Percentiles rank a stretch among this genome's conserved stretches.
phyloP scores from a whole-genome alignment of 164 flowering plant genomes.

The Nymphaea colorata region DNA sequence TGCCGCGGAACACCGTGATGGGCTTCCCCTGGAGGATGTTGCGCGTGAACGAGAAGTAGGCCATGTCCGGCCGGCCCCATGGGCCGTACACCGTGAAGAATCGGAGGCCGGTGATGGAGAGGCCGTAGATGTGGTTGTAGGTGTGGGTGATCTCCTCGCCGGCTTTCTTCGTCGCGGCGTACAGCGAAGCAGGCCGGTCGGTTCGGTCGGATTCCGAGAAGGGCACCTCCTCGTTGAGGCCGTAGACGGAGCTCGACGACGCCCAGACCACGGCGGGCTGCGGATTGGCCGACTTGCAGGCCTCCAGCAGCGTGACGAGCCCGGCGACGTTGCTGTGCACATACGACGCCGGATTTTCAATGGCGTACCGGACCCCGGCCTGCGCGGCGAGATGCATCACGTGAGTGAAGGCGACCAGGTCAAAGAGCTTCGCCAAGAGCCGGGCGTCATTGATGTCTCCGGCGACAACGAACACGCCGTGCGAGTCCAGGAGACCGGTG shows the following conservation, averaged over 20 bases:
- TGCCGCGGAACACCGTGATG: constrained; percentile 12
- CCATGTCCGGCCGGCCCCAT: constrained; percentile 18
- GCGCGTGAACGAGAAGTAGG: constrained; percentile 14
- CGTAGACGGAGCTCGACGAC: constrained; percentile 16
- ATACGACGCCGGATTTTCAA: constrained; percentile 13
- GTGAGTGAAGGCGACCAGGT: constrained; percentile 15
- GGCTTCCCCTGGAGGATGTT: constrained; percentile 15
- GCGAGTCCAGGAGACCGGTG: constrained; percentile 2
- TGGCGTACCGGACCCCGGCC: constrained; percentile 17
- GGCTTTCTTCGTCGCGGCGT: constrained; percentile 16
- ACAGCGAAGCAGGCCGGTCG: constrained; percentile 11
- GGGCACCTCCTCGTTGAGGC: constrained; percentile 14
- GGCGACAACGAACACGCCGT: constrained; percentile 13
- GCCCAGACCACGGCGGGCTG: constrained; percentile 18
- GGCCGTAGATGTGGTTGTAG: constrained; percentile 17
- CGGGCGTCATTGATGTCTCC: constrained; percentile 15
- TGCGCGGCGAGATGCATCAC: constrained; percentile 18
- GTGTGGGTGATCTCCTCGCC: constrained; percentile 18
- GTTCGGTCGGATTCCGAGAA: constrained; percentile 15
- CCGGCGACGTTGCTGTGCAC: constrained; percentile 17
- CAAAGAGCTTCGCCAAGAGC: constrained; percentile 12
- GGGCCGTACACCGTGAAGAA: constrained; percentile 18
- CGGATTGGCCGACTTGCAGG: constrained; percentile 12
- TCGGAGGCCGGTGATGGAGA: constrained; percentile 13
- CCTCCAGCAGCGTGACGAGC: constrained; percentile 8